Base-by-base conservation (phyloP, 2,329 filamentous ascomycete genomes). In the Alternaria novae-zelandiae region DNA sequence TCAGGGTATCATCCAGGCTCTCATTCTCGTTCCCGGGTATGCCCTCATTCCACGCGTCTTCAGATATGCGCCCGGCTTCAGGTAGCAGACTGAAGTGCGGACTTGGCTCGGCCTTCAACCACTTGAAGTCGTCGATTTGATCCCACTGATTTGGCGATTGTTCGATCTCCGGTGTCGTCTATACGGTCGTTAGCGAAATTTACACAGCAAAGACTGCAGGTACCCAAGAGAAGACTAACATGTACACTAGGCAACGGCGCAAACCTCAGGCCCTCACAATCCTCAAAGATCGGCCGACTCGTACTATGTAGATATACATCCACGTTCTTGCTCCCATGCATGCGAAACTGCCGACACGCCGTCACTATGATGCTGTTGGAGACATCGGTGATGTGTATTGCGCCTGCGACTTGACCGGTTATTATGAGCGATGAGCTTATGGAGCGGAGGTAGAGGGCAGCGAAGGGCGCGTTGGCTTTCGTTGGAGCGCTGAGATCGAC, bases 81-180 rank as follows among this genome's bases (percentile, higher is more conserved):
- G 87, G 83, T 21, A 98, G 71, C 3, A 93, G 80, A 32, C 84
- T 87, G 93, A 95, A 99, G 76, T 99, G 94, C 3, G 96, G 96
- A 75, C 93, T 97, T 28, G 88, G 88, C 61, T 92, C 93, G 15
- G 87, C 85, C 79, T 94, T 96, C 67, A 97, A 86, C 96, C 96
- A 98, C 81, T 97, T 97, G 85, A 99, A 99, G 79, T 99, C 96
- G 78, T 98, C 93, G 15, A 98, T 92, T 73, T 96, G 89, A 71
- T 94, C 87, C 93, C 93, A 99, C 72, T 91, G 87, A 77, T 97
- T 95, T 57, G 76, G 70, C 7, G 60, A 59, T 11, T 57, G 32
- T 20, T 62, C 20, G 7, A 70, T 67, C 3, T 73, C 69, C 1
- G 54, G 51, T 28, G 76, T 75, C 6, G 59, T 64, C 59, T 81